A percentile compares a stretch with the other conserved stretches of the same genome.
These are phyloP conservation scores for Vitis labrusca DNA, from an alignment of 164 flowering plant genomes.

Conservation along the genomic window DNA sequence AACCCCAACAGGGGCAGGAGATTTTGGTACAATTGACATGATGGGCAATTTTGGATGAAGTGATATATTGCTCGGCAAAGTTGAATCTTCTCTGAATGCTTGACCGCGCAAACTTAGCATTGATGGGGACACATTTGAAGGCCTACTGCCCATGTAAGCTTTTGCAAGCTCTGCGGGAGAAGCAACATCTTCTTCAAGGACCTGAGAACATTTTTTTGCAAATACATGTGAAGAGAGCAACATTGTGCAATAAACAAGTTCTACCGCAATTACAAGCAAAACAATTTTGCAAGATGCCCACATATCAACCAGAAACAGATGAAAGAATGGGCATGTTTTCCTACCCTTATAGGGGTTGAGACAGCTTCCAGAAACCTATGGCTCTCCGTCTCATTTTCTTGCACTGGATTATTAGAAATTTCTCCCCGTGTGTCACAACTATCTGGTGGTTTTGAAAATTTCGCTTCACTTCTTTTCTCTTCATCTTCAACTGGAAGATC, in stretches of 20 bases:
- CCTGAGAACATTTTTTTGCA: slow-evolving; percentile 35
- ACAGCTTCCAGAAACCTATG: slow-evolving; percentile 12
- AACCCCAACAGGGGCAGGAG: slow-evolving; percentile 28
- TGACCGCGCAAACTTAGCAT: slow-evolving; percentile 43
- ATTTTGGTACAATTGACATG: slow-evolving; percentile 36
- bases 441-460: slow-evolving; percentile 12
- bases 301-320: not conserved
- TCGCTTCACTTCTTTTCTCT: slow-evolving; percentile 32
- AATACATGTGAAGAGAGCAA: slow-evolving; percentile 10
- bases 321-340: slow-evolving; percentile 16
- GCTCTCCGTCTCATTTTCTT: slow-evolving; percentile 28
- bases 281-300: no score
- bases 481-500: slow-evolving; percentile 32
- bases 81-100: slow-evolving; percentile 34
- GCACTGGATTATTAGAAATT: slow-evolving; percentile 14
- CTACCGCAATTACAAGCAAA: no score
- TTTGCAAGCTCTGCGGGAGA: slow-evolving; percentile 90
- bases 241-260: not conserved
- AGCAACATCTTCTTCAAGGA: slow-evolving; percentile 55
- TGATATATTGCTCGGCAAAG: slow-evolving; percentile 22
- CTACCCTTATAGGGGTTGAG: slow-evolving; percentile 43
- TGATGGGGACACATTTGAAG: slow-evolving; percentile 62
- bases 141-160: slow-evolving; percentile 82
- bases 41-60: slow-evolving; percentile 35
- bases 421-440: slow-evolving; percentile 23